Percentiles rank a stretch among this genome's conserved stretches.
These are phyloP conservation scores for Debaryomyces sp. DNA, from an alignment of 1,139 yeast genomes.

Conservation along the genomic window DNA sequence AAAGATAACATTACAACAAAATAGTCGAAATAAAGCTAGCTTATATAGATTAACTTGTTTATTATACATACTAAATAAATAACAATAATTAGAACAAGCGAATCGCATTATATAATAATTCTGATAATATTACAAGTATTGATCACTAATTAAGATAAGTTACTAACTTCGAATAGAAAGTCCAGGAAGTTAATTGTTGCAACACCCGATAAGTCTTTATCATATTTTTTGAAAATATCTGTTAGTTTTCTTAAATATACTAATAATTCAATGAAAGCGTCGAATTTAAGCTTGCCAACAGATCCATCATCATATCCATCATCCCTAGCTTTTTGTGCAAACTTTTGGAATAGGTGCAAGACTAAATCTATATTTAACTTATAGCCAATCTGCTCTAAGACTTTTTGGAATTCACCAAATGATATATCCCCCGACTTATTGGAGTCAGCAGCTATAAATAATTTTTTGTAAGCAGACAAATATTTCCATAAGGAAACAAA, in stretches of 20 bases:
- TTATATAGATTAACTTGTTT: background rate
- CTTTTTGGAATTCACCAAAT: constrained; percentile 66
- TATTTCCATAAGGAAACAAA: constrained; percentile 75
- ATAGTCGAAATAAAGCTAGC: too few species aligned
- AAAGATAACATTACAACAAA: too few species aligned
- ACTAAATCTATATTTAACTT: constrained; percentile 64
- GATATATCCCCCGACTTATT: constrained; percentile 65
- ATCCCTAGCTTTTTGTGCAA: constrained; percentile 46
- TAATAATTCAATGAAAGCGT: constrained; percentile 78
- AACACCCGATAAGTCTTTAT: constrained; percentile 72
- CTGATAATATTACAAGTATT: constrained; percentile 1
- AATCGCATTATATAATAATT: background rate
- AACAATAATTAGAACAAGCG: background rate
- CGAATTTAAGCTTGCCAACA: constrained; percentile 70
- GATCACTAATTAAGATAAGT: constrained; percentile 22
- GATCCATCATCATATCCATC: constrained; percentile 29
- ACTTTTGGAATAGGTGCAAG: constrained; percentile 61
- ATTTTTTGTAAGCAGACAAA: constrained; percentile 68
- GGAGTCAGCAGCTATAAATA: constrained; percentile 64
- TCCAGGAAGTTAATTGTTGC: constrained; percentile 80
- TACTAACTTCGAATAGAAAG: constrained; percentile 66
- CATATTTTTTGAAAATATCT: constrained; percentile 77
- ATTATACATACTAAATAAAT: background rate
- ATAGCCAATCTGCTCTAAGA: constrained; percentile 73
- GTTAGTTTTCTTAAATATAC: constrained; percentile 78